Evolutionary conservation across 768 basidiomycete species (phyloP), one percentile per base, ranked within the genome.

Genomic region (Hortiboletus campestris): DNA sequence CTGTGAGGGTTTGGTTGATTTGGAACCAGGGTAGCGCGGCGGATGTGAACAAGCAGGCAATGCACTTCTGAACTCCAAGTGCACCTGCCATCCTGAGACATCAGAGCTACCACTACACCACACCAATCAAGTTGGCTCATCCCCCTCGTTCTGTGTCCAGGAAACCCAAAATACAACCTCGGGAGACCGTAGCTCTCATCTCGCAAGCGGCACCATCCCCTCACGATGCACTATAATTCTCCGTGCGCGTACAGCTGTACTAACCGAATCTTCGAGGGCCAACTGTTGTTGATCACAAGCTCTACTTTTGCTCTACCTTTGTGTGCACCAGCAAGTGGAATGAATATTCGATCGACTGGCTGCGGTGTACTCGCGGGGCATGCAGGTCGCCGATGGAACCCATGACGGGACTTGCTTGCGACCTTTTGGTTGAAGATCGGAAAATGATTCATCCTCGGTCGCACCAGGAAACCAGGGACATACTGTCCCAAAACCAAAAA

Each of bases 21-120:
- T 48, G 53, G 54, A 55, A 31, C 56, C 55, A 59, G 64, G 67
- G 66, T 54, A 64, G 59, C 58, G 64, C 63, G 58, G 67, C 56
- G 60, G 54, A 67, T 58, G 66, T 55, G 66, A 68, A 70, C 56
- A 55, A 62, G 47, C 45, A 25, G 53, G 50, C 34, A 44, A 54
- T 57, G 47, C 55, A 42, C 28, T 46, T 56, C 34, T 39, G 51
- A 29, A 51, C 58, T 55, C 58, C 51, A 60, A 52, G 42, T 47
- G 22, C 31, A 56, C 61, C 36, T 65, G 54, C 63, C 63, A 56
- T 66, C 63, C 56, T 63, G 52, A 54, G 59, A 64, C 65, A 49
- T 38, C 39, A 11, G 40, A 20, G 12, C 49, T 19, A 25, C 46
- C 36, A 38, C 14, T 13, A 7, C 42, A 29, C 29, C 47, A 38